Evolutionary conservation across 1,284 basidiomycete species (phyloP), one percentile per base, ranked within the genome.

Genomic region (Polyporus tsugae): DNA sequence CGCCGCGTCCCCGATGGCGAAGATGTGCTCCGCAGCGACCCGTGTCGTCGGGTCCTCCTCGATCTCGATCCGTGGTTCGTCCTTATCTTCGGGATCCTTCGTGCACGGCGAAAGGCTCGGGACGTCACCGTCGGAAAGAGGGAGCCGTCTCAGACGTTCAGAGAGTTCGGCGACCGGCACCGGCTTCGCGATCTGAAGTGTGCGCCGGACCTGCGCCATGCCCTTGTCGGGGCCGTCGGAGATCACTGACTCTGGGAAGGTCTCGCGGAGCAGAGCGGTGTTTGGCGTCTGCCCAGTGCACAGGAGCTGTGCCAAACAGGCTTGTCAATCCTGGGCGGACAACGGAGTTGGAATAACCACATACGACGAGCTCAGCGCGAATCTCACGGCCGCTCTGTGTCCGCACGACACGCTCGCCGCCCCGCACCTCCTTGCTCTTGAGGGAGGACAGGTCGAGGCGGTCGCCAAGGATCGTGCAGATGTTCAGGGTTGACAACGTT

Each of bases 251-350:
- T 80, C 74, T 0, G 87, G 83, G 63, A 89, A 83, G 73, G 91
- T 81, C 0, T 77, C 74, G 36, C 77, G 79, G 35, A 95, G 80
- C 49, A 94, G 76, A 0, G 78, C 81, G 0, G 91, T 90, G 76
- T 94, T 93, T 22, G 92, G 91, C 44, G 80, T 83, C 79, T 94
- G 92, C 7, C 93, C 93, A 0, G 92, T 94, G 76, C 93, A 94
- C 1, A 91, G 81, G 17, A 95, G 84, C 90, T 93, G 61, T 64
- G 10, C 46, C 38, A 9, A 29, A 25, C 3, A 11, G 4, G 0
- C 6, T 58, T 35, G 57, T 57, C 17, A 57, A 29, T n/a, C 15
- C 55, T 35, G 22, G 17, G 57, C 35, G 19, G 46, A 17, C 22
- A 49, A n/a, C 29, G 29, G 29, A 36, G n/a, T n/a, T 22, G 17